Base-by-base conservation (phyloP, 495 filamentous ascomycete species). In the Echria macrotheca region DNA sequence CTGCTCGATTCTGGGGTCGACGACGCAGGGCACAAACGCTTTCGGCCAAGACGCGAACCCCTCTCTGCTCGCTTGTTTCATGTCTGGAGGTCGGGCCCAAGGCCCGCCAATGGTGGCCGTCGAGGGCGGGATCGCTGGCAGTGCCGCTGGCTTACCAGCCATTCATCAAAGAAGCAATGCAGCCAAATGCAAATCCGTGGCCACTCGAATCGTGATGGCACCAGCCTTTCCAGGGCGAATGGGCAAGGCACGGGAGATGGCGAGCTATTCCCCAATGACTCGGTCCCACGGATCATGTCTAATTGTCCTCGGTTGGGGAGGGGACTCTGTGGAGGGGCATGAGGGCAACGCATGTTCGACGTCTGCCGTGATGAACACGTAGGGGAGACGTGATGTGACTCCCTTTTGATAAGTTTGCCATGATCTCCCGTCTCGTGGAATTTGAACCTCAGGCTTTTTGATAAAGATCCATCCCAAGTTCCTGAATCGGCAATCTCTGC, bases 21-120 rank as follows among this genome's bases (percentile, higher is more conserved):
- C 8, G 51, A 44, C 24, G 41, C 43, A 49, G 24, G 40, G 23
- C 44, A 26, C 56, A 43, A 49, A 53, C 39, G 38, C 49, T 60
- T 60, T 55, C 12, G 32, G 47, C 50, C 51, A 53, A 46, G 36
- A 46, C 44, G 46, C 49, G 31, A 58, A 53, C 55, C 65, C 62
- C 54, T 14, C 8, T n/a, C 12, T n/a, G 4, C 38, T 66, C 64
- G 65, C 61, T 60, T 69, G 65, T 71, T 69, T 71, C 66, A 69
- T 58, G 51, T 65, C 51, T 51, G 47, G 46, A 57, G 48, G 52
- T 48, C 62, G 57, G 54, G 52, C 45, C 38, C 24, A 18, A 43
- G 26, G 43, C 49, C 43, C 53, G 50, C 65, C 65, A 69, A 69
- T 69, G 39, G 47, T 47, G 53, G 21, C 52, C 45, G 42, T 28